A percentile compares a stretch with the other conserved stretches of the same genome.
Conservation (phyloP, 495 filamentous ascomycete genomes). For the Neurospora africana region DNA sequence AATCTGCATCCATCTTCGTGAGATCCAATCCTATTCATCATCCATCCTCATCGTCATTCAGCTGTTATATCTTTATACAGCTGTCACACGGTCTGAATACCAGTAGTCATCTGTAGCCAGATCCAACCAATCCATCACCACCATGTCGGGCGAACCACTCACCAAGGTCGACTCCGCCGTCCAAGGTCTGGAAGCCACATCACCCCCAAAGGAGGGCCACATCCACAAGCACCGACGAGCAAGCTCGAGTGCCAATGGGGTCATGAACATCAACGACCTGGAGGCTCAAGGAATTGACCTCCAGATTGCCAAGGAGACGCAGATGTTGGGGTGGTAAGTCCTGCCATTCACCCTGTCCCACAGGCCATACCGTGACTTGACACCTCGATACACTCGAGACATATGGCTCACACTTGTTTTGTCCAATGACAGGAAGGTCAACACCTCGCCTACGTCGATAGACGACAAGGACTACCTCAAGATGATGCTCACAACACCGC, state of each 20-base stretch:
- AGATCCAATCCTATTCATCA: constrained; percentile 1
- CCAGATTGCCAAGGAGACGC: constrained; percentile 75
- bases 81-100: neutral
- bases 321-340: constrained; percentile 79
- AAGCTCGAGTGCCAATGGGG: constrained; percentile 54
- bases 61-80: neutral
- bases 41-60: constrained; percentile 1
- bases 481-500: constrained; percentile 65
- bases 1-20: neutral
- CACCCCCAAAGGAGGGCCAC: constrained; percentile 49
- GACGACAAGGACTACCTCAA: constrained; percentile 74
- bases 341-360: constrained; percentile 1
- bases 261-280: constrained; percentile 77
- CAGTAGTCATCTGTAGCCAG: neutral
- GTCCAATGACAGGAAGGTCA: constrained; percentile 64
- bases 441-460: constrained; percentile 64
- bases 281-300: constrained; percentile 65
- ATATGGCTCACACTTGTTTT: constrained; percentile 2
- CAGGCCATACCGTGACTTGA: neutral
- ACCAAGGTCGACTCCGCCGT: constrained; percentile 83
- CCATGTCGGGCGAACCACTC: constrained; percentile 55
- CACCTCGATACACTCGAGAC: neutral
- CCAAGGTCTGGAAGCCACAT: constrained; percentile 55
- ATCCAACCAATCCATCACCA: constrained; percentile 15
- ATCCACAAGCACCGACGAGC: constrained; percentile 44